Evolutionary conservation across 805 yeast species (phyloP).

Genomic region (Wickerhamomyces kurtzmanii): DNA sequence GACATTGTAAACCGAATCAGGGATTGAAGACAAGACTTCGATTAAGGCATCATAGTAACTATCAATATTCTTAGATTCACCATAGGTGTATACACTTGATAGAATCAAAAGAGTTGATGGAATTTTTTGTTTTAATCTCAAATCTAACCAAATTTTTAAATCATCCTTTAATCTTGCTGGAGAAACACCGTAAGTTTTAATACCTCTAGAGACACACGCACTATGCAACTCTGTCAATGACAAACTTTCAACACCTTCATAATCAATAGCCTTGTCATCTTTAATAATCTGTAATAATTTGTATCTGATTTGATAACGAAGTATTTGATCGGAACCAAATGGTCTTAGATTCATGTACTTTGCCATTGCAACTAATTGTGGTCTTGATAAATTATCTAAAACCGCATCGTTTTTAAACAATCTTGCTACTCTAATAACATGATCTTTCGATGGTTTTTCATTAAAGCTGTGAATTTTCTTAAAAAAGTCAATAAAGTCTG

Average conservation of each 20-base stretch:
- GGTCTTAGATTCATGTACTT: constrained; percentile 87
- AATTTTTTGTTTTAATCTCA: constrained; percentile 80
- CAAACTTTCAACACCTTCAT: constrained; percentile 85
- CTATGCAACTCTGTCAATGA: constrained; percentile 70
- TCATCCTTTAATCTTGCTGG: constrained; percentile 80
- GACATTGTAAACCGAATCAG: constrained; percentile 92
- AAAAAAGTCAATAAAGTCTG: constrained; percentile 73
- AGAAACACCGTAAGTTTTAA: constrained; percentile 66
- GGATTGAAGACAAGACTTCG: constrained; percentile 81
- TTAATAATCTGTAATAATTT: constrained; percentile 82
- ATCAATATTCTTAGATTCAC: constrained; percentile 42
- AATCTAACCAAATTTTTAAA: constrained; percentile 78
- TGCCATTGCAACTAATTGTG: constrained; percentile 87
- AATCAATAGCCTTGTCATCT: constrained; percentile 86
- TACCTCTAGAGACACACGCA: constrained; percentile 94
- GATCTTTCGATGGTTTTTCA: constrained; percentile 54
- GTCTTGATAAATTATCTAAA: constrained; percentile 84
- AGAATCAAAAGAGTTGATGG: constrained; percentile 85
- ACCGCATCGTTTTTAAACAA: constrained; percentile 89
- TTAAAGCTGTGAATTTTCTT: constrained; percentile 56
- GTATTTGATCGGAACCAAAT: constrained; percentile 84
- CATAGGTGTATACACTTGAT: constrained; percentile 84
- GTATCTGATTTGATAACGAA: constrained; percentile 90
- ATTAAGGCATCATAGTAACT: constrained; percentile 77
- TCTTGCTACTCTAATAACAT: constrained; percentile 75